Evolutionary conservation across 2,329 filamentous ascomycete species (phyloP).

Genomic region (Trichoderma lentiforme): DNA sequence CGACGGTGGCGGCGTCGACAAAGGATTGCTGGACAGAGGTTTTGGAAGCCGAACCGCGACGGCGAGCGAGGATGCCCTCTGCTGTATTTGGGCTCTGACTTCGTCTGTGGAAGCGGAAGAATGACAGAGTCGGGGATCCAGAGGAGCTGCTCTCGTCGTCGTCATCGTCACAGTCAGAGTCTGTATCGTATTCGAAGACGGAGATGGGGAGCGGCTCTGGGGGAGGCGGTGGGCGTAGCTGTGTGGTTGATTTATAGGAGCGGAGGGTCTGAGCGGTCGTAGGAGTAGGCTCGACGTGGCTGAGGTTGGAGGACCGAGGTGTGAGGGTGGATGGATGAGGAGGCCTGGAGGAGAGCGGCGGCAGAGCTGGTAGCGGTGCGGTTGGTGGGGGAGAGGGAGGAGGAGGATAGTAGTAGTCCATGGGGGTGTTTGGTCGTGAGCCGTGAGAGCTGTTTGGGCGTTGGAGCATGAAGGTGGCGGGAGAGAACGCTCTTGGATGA

Average conservation of each 20-base stretch:
- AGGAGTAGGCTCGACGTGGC: not conserved
- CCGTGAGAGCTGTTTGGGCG: conserved; percentile 10
- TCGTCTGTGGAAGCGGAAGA: conserved; percentile 44
- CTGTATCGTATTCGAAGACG: conserved; percentile 49
- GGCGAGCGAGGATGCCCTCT: conserved; percentile 13
- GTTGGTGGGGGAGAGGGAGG: not conserved
- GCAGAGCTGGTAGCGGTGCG: not conserved
- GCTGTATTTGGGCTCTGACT: conserved; percentile 31
- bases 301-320: not conserved
- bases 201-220: conserved; percentile 33
- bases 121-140: conserved; percentile 31
- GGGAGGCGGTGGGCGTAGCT: conserved; percentile 25
- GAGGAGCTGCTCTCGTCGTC: conserved; percentile 20
- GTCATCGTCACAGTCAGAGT: conserved; percentile 36
- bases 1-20: not conserved
- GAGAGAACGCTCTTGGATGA: conserved; percentile 1
- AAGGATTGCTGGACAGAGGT: not conserved
- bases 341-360: conserved; percentile 24
- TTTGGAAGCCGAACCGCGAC: conserved; percentile 9
- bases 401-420: not conserved
- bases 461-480: not conserved
- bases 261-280: conserved; percentile 18
- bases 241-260: conserved; percentile 28
- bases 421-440: conserved; percentile 3
- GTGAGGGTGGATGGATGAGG: conserved; percentile 26